Base-by-base conservation (phyloP, 2,329 filamentous ascomycete species). In the Meredithiella fracta region DNA sequence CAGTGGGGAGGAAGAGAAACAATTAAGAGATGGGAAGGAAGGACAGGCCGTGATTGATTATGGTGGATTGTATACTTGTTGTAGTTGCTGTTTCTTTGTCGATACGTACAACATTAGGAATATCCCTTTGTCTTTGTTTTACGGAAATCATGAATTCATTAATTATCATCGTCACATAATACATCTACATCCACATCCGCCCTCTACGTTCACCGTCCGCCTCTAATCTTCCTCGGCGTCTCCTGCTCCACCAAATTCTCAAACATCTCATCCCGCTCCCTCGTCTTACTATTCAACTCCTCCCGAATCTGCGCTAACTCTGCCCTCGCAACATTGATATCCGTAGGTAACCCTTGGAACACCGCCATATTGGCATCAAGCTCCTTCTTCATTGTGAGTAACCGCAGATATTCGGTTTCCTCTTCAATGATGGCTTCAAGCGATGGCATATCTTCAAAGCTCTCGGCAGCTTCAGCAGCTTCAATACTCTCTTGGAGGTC, bases 261-360 rank as follows among this genome's bases (percentile, higher is more conserved):
- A 65, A 94, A 94, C 55, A 87, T 72, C 29, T 70, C 74, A 65
- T 95, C 87, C 55, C 89, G 76, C 61, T 75, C 73, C 60, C 73
- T 73, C 26, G 75, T 81, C 53, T 87, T 68, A 8, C 70, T 68
- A 40, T 75, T 73, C 49, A 94, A 70, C 63, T 88, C 79, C 1
- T 71, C 69, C 59, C 85, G 77, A 47, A 89, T 68, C 29, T 73
- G 71, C 60, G 85, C 83, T 26, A 95, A 73, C 65, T 86, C 81
- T n/a, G 72, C 69, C 61, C 82, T 76, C 37, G 88, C 88, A 50
- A 78, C 74, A 51, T 82, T 76, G 7, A 77, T 68, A 63, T 94
- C 82, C 4, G 80, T 81, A 1, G 89, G 85, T 59, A 95, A 67
- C 5, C 83, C 81, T 54, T 82, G 77, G 61, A 88, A 94, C 22